phyloP scores from a whole-genome alignment of 2,329 filamentous ascomycete genomes.

The Pseudofabraea citricarpa region DNA sequence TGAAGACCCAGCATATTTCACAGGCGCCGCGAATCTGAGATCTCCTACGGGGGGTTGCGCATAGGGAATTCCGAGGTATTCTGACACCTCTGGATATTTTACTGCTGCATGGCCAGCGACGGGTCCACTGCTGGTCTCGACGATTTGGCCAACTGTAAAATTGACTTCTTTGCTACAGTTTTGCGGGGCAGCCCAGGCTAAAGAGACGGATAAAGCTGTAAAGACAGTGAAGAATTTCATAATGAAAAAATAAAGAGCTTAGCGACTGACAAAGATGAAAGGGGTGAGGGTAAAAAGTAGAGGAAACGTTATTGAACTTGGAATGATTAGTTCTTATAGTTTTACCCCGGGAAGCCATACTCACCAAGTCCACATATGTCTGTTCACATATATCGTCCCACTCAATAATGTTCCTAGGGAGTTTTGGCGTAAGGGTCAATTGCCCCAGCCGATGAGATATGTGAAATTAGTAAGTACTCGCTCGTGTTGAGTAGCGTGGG shows the following conservation, averaged over 20 bases:
- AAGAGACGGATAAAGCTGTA: conserved; percentile 8
- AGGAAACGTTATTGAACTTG: not conserved
- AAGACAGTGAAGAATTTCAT: conserved; percentile 7
- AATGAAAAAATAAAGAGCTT: not conserved
- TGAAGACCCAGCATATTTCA: conserved; percentile 12
- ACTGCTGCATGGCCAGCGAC: conserved; percentile 14
- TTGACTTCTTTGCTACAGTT: conserved; percentile 3
- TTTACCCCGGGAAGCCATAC: no score
- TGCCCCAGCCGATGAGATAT: no score
- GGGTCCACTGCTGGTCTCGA: conserved; percentile 15
- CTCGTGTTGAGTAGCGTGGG: no score
- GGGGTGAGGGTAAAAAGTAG: not conserved
- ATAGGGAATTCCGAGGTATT: conserved; percentile 35
- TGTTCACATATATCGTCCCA: no score
- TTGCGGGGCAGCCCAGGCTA: conserved; percentile 6
- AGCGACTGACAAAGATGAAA: not conserved
- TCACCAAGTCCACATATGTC: no score
- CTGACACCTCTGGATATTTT: conserved; percentile 14
- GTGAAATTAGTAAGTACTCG: no score
- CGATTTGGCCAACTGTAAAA: conserved; percentile 13
- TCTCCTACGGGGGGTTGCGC: conserved; percentile 31
- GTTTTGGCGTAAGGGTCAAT: no score
- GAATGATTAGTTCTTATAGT: not conserved
- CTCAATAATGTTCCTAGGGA: no score
- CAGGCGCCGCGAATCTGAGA: conserved; percentile 31